Evolutionary conservation across 2,329 filamentous ascomycete genomes (phyloP).

Genomic region (Penicillium sp.): DNA sequence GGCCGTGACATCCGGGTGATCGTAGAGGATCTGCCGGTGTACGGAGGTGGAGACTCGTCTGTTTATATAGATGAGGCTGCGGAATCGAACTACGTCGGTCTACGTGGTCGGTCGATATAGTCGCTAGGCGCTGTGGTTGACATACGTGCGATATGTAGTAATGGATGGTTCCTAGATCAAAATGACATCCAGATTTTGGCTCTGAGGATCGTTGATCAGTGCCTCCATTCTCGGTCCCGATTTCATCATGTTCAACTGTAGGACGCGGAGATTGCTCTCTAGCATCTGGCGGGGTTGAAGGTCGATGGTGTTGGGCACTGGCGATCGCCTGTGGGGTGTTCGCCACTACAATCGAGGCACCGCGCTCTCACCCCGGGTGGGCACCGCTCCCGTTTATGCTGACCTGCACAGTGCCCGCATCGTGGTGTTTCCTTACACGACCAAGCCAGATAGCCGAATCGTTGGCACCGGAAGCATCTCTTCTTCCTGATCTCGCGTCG

Average conservation of each 20-base stretch:
- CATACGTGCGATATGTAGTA: not conserved
- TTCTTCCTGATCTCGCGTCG: not conserved
- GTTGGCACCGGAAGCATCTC: not conserved
- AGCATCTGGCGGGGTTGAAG: not conserved
- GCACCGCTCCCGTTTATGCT: not conserved
- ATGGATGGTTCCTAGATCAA: not conserved
- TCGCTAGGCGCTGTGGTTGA: not conserved
- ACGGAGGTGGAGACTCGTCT: not conserved
- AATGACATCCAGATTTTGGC: not conserved
- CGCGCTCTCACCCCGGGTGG: conserved; percentile 14
- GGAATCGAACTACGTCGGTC: not conserved
- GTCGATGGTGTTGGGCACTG: not conserved
- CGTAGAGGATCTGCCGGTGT: not conserved
- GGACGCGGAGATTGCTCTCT: not conserved
- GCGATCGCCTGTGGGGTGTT: not conserved
- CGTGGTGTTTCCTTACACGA: not conserved
- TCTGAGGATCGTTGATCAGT: not conserved
- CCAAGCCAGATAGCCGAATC: not conserved
- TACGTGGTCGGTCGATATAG: conserved; percentile 22
- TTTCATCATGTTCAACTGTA: not conserved
- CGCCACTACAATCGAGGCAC: conserved; percentile 17
- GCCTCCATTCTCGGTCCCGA: conserved; percentile 21
- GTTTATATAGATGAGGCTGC: not conserved
- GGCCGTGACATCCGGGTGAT: not conserved
- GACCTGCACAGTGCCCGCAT: not conserved